A percentile compares a stretch with the other conserved stretches of the same genome.
phyloP scores from a whole-genome alignment of 1,139 yeast genomes.

The Tardiomyces blankii region DNA sequence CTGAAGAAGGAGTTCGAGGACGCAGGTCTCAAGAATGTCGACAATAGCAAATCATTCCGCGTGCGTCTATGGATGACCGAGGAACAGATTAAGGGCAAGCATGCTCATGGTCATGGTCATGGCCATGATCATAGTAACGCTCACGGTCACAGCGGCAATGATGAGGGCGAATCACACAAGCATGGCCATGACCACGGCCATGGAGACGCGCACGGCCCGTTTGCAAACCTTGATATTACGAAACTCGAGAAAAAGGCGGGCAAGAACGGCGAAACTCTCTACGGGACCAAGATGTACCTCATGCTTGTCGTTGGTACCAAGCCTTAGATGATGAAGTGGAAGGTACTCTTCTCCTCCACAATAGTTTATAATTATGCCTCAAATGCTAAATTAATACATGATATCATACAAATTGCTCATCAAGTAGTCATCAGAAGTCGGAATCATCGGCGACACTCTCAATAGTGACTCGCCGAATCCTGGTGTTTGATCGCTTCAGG shows the following conservation, averaged over 20 bases:
- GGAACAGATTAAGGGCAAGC: constrained; percentile 7
- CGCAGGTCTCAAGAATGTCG: constrained; percentile 14
- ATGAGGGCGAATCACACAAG: too few species aligned
- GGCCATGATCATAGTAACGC: constrained; percentile 1
- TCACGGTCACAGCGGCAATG: too few species aligned
- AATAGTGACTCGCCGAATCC: constrained; percentile 12
- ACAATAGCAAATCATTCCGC: constrained; percentile 7
- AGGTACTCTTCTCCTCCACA: neutral
- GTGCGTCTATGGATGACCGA: constrained; percentile 16
- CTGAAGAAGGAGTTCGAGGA: constrained; percentile 9
- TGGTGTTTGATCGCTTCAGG: neutral
- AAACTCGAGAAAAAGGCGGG: neutral
- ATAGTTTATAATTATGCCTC: neutral
- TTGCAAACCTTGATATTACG: neutral
- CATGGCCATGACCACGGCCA: too few species aligned
- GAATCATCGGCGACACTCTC: constrained; percentile 17
- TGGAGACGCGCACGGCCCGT: too few species aligned
- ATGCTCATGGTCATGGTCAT: constrained; percentile 4
- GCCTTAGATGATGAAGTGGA: too few species aligned
- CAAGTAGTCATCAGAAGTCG: constrained; percentile 6
- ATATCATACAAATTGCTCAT: neutral
- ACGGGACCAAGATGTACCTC: neutral
- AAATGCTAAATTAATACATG: neutral
- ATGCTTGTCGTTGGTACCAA: neutral
- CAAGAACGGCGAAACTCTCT: neutral